Evolutionary conservation across 2,329 filamentous ascomycete species (phyloP), one percentile per base, ranked within the genome.

Genomic region (Alternaria sp.): DNA sequence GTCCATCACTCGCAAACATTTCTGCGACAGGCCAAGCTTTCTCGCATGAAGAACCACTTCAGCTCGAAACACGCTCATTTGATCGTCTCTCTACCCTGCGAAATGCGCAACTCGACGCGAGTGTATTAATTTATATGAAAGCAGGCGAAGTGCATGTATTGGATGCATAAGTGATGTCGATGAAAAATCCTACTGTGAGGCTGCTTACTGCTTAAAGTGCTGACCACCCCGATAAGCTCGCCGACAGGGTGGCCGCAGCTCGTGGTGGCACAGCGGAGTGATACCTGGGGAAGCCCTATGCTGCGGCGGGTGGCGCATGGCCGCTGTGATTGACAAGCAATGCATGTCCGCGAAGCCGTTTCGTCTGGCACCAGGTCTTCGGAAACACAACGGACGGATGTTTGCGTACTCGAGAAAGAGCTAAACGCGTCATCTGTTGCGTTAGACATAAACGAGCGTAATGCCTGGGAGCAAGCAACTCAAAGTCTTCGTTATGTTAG

Each of bases 1-100:
- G 45, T 56, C 55, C 45, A n/a, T 23, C 28, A 28, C 58, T 57
- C 55, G 66, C 62, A 75, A 75, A 75, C 70, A 67, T 63, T 53
- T 51, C 64, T 72, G 69, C 58, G 64, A 71, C 71, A 62, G 53
- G 67, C 71, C 67, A 74, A 71, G 68, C 59, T 53, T 60, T 11
- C 41, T 50, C 56, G 74, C 75, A 78, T 78, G 60, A 70, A 71
- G 41, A 18, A 61, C 67, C 67, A 61, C 64, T 70, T 62, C 61
- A 67, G 53, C 58, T 70, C 68, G 65, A 73, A 73, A 71, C 73
- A 71, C 65, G 61, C 64, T 70, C 70, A 69, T 61, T 65, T 57
- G 58, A 65, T 47, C 51, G 43, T 65, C 67, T 68, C 60, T 62
- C 70, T 65, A 68, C 67, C 55, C 43, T 51, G 56, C 21, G 58